A percentile compares a stretch with the other conserved stretches of the same genome.
phyloP scores from a whole-genome alignment of 2,329 filamentous ascomycete species.

The Helotiales sp. region DNA sequence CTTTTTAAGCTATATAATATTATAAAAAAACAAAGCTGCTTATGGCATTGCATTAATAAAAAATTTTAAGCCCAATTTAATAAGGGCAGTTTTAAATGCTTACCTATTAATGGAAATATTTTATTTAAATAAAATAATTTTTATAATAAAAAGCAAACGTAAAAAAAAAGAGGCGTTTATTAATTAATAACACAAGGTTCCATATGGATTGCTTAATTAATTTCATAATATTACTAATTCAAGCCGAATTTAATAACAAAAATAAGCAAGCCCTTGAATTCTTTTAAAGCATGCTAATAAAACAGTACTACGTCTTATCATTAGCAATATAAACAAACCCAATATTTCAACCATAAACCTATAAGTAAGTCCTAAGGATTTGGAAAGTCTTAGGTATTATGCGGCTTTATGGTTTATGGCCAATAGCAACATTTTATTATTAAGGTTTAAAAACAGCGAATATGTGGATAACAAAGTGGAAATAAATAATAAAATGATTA shows the following conservation, averaged over 20 bases:
- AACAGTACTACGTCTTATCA: constrained; percentile 24
- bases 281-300: constrained; percentile 19
- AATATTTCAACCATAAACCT: constrained; percentile 23
- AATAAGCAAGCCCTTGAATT: constrained; percentile 13
- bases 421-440: not conserved
- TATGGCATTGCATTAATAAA: constrained; percentile 26
- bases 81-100: constrained; percentile 25
- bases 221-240: constrained; percentile 27
- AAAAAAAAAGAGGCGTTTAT: constrained; percentile 23
- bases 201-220: constrained; percentile 31
- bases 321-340: constrained; percentile 21
- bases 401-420: not conserved
- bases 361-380: constrained; percentile 15
- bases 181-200: constrained; percentile 15
- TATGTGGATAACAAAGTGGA: not conserved
- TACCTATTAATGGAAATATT: constrained; percentile 21
- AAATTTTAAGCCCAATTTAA: constrained; percentile 22
- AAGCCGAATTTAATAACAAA: constrained; percentile 25
- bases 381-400: not conserved
- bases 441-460: not conserved
- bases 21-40: constrained; percentile 26
- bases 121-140: constrained; percentile 32
- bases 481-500: not conserved
- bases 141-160: constrained; percentile 26
- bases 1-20: constrained; percentile 22